These are phyloP conservation scores for Santalum album DNA, from an alignment of 164 flowering plant species.

Conservation along the genomic window DNA sequence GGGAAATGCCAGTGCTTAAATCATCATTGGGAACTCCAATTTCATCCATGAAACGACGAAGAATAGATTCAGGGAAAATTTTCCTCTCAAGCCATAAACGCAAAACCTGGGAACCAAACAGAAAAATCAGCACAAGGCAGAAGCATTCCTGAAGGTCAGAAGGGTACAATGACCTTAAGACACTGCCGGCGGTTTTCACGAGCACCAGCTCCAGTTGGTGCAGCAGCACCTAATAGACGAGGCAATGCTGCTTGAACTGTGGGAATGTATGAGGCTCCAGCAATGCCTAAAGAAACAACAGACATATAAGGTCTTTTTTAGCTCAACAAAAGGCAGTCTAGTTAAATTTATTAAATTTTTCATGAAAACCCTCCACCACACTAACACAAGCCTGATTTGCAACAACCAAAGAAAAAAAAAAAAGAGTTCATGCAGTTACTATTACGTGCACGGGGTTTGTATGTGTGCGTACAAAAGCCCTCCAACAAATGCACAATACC, in stretches of 20 bases:
- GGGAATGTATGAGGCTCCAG: slow-evolving; percentile 91
- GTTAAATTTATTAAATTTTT: too few species aligned
- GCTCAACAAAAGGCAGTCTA: too few species aligned
- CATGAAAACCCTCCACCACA: too few species aligned
- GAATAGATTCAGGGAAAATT: slow-evolving; percentile 75
- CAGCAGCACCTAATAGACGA: slow-evolving; percentile 90
- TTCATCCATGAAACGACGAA: slow-evolving; percentile 83
- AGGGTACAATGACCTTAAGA: slow-evolving; percentile 51
- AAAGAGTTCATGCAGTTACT: too few species aligned
- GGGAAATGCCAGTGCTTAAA: slow-evolving; percentile 35
- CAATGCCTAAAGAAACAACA: slow-evolving; percentile 47
- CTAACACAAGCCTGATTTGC: too few species aligned
- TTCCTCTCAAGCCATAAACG: slow-evolving; percentile 96
- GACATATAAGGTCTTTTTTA: too few species aligned
- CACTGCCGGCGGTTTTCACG: slow-evolving; percentile 98
- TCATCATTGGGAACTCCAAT: slow-evolving; percentile 76
- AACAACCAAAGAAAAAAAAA: too few species aligned
- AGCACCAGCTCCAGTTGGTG: slow-evolving; percentile 81
- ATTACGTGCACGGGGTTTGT: too few species aligned
- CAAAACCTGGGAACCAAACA: slow-evolving; percentile 52
- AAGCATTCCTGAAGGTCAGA: background rate
- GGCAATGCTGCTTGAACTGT: slow-evolving; percentile 89
- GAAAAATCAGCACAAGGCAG: background rate
- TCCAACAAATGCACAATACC: too few species aligned
- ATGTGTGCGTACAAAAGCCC: too few species aligned